Base-by-base conservation (phyloP, 139 green algal genomes). In the Chlorella sp. region DNA sequence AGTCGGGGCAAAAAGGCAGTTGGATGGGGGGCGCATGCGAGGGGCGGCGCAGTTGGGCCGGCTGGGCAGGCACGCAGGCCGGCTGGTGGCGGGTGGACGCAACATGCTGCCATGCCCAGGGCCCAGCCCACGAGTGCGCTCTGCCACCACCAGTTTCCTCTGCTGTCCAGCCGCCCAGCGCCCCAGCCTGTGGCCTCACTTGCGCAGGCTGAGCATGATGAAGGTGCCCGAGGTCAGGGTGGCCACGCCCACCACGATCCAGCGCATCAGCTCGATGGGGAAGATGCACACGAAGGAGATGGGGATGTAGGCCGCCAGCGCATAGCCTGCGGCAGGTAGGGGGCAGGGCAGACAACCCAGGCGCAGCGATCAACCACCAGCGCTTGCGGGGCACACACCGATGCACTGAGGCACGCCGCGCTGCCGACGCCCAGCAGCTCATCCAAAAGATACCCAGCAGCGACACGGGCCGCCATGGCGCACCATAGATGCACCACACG, bases 401-500 rank as follows among this genome's bases (percentile, higher is more conserved):
- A n/a, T n/a, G n/a, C n/a, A n/a, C n/a, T n/a, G n/a, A n/a, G n/a
- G n/a, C n/a, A n/a, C n/a, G n/a, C n/a, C n/a, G n/a, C n/a, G n/a
- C n/a, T n/a, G n/a, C n/a, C n/a, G n/a, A n/a, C n/a, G n/a, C n/a
- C n/a, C n/a, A n/a, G n/a, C n/a, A n/a, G n/a, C n/a, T n/a, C n/a
- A n/a, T n/a, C n/a, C n/a, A n/a, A n/a, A n/a, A 11, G 46, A 43
- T 62, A 43, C 72, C 40, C 74, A 30, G 48, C 74, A 17, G 48
- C 1, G 19, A 17, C 9, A 8, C 38, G 13, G 36, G 3, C 9
- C 69, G 32, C 51, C 2, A 26, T 28, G 5, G 24, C 90, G 11
- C 77, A 95, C 92, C 95, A 84, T 97, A 98, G 64, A 92, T 91
- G 85, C 95, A 98, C 87, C 93, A 96, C 32, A 97, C 90, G 67